Base-by-base conservation (phyloP, 345 rosid species). In the Syzygium jambos region DNA sequence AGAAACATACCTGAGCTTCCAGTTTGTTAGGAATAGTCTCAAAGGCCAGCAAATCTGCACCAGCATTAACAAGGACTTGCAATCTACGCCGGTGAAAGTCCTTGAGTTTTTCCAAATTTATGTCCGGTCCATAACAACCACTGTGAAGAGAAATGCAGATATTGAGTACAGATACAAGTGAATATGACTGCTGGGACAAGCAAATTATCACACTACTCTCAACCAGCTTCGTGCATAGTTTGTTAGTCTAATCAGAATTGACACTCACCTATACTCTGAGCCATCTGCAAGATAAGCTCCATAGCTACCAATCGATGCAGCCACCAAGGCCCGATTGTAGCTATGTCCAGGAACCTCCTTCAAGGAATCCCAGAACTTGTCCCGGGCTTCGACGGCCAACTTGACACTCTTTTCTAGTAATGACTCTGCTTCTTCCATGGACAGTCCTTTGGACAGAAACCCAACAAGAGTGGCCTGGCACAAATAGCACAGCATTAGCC, bases 221-320 rank as follows among this genome's bases (percentile, higher is more conserved):
- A 38, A 85, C 56, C 49, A 61, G 53, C 43, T 34, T 29, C 3
- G 13, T 41, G 53, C 6, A 15, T 13, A 13, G 88, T 21, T 13
- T 25, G 34, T 10, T 1, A 11, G 25, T 73, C 80, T 51, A 23
- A 52, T 84, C 49, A 8, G 78, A 49, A 57, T 29, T 84, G 84
- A 63, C 63, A 43, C 11, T 46, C 11, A 96, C 99, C 97, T 97
- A 92, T 97, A 97, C 86, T 96, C 99, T 29, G 99, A 97, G 54
- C 98, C 99, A 92, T 97, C 99, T 49, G 98, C 98, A 55, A 96
- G 96, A 92, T 93, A 97, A 73, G 99, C 99, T 80, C 98, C 99
- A 87, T 96, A 96, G 90, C 99, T 96, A 49, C 99, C 99, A 85
- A 97, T 91, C 13, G 99, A 97, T 2, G 98, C 99, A 85, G 98